Evolutionary conservation across 768 basidiomycete genomes (phyloP), one percentile per base, ranked within the genome.

Genomic region (Suillus lakei): DNA sequence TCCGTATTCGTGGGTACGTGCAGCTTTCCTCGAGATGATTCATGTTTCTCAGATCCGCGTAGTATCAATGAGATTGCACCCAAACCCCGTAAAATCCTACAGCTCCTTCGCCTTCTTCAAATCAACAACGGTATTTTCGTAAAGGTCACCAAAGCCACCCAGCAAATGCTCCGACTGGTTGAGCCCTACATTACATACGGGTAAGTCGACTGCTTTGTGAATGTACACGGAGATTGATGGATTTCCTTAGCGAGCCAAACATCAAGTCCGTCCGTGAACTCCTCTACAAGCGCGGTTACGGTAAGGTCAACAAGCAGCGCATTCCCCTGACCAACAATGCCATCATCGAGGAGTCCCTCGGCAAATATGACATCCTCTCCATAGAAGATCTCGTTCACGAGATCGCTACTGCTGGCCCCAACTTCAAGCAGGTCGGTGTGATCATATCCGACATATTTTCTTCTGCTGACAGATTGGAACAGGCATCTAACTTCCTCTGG

Each of bases 11-110:
- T 78, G 97, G 95, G 95, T 96, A 74, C 77, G 93, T 86, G 16
- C 32, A 28, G 43, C 58, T 43, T 56, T 43, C 18, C 28, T 30
- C 46, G 43, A 21, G 58, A 60, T 74, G 41, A 74, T 58, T 18
- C 44, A 39, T 36, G n/a, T 21, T 59, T 65, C 16, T 54, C 44
- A 67, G 18, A 13, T 39, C 10, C 18, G 34, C 62, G 12, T 70
- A 96, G 98, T 97, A 96, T 99, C 86, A 99, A 98, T 81, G 95
- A 99, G 79, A 98, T 99, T 76, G 95, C 98, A 63, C 98, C 98
- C 66, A 99, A 99, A 83, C 98, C 98, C 75, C 92, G 96, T 78
- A 99, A 99, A 87, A 98, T 99, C 77, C 82, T 99, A 73, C 98
- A 99, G 78, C 90, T 99, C 69, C 92, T 99, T 77, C 96, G 98